Conservation (phyloP, 352 stramenopile species). For the Phytophthora cactorum region DNA sequence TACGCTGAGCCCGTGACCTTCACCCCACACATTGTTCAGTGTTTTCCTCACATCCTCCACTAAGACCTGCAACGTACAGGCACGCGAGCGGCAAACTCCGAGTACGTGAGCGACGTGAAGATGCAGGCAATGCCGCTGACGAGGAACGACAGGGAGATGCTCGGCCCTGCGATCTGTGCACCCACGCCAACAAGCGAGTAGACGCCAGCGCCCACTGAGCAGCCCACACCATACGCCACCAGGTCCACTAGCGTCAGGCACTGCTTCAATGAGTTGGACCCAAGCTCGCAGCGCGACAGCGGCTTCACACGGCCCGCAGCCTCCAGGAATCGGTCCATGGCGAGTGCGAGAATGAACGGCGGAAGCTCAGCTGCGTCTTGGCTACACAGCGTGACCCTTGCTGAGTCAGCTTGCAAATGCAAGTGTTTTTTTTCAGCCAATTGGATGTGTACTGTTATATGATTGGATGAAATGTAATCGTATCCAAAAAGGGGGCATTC, state of each 20-base stretch:
- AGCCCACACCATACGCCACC: conserved; percentile 91
- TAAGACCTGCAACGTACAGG: conserved; percentile 53
- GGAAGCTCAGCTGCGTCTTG: not conserved
- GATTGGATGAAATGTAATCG: conserved; percentile 24
- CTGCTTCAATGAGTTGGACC: conserved; percentile 48
- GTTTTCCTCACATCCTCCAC: not conserved
- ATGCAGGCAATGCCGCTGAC: conserved; percentile 89
- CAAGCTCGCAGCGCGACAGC: conserved; percentile 60
- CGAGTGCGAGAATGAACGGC: not conserved
- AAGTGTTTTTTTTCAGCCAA: conserved; percentile 34
- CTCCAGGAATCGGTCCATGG: conserved; percentile 59
- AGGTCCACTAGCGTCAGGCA: conserved; percentile 82
- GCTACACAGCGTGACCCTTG: not conserved
- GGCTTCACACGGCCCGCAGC: conserved; percentile 76
- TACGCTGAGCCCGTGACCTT: conserved; percentile 91
- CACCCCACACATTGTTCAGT: conserved; percentile 17
- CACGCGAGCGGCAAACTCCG: conserved; percentile 87
- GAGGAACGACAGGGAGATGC: conserved; percentile 92
- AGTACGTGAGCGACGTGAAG: conserved; percentile 93
- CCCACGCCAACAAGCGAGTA: conserved; percentile 92
- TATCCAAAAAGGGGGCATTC: conserved; percentile 35
- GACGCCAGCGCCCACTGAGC: conserved; percentile 91
- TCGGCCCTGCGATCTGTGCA: conserved; percentile 84
- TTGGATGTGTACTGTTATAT: not conserved
- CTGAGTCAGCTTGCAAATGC: not conserved